phyloP scores from a whole-genome alignment of 208 protist species.

The Leishmania braziliensis region DNA sequence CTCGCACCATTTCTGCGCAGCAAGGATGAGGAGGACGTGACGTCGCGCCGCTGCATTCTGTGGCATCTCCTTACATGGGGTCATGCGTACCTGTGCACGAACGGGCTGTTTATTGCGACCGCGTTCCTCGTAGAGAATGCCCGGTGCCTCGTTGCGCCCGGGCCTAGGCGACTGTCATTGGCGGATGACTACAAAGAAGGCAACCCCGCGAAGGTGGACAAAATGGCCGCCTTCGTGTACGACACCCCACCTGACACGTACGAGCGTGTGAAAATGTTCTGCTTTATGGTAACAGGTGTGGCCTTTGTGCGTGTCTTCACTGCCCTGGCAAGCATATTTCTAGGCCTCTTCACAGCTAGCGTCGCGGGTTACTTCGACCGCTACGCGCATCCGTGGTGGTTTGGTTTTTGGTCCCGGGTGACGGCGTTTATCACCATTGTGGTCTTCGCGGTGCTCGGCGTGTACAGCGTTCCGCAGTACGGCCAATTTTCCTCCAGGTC shows the following conservation, averaged over 20 bases:
- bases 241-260: constrained; percentile 77
- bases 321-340: constrained; percentile 36
- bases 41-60: neutral
- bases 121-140: constrained; percentile 50
- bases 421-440: constrained; percentile 36
- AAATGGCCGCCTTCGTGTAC: constrained; percentile 66
- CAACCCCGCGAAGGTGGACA: constrained; percentile 52
- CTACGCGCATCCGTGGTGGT: constrained; percentile 48
- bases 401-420: constrained; percentile 42
- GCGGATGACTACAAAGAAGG: constrained; percentile 67
- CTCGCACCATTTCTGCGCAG: constrained; percentile 16
- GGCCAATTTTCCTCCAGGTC: constrained; percentile 49
- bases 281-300: constrained; percentile 73
- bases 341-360: constrained; percentile 48
- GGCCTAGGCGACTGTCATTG: constrained; percentile 49
- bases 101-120: constrained; percentile 24
- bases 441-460: constrained; percentile 44
- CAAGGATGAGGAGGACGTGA: neutral
- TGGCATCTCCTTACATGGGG: constrained; percentile 13
- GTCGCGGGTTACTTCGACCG: constrained; percentile 37
- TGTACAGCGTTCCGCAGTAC: constrained; percentile 69
- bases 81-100: constrained; percentile 21
- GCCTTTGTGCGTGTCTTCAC: constrained; percentile 49
- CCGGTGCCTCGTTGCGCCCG: constrained; percentile 33
- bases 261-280: constrained; percentile 66